These are phyloP conservation scores for Hypoxylon rickii DNA, from an alignment of 495 filamentous ascomycete species.

Conservation along the genomic window DNA sequence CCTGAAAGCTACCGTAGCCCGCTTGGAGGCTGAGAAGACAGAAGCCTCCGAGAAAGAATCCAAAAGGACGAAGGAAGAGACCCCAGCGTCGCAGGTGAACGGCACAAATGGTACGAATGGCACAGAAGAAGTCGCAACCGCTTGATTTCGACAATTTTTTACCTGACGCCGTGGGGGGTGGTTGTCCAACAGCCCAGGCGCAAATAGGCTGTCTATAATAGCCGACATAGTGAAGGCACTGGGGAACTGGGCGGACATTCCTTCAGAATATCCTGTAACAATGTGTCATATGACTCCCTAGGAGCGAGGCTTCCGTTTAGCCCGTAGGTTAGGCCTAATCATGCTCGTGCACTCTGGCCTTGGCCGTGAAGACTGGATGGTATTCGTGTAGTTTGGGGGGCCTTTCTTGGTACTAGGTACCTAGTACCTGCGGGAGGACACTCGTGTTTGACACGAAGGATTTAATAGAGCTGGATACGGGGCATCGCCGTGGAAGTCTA, in stretches of 20 bases:
- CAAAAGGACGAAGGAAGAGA: conserved; percentile 18
- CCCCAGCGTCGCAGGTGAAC: conserved; percentile 14
- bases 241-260: too few species aligned
- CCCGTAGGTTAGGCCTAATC: too few species aligned
- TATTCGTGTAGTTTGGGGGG: too few species aligned
- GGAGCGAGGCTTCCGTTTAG: conserved; percentile 1
- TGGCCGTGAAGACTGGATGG: conserved; percentile 5
- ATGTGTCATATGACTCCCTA: conserved; percentile 18
- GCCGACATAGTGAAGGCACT: conserved; percentile 18
- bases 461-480: too few species aligned
- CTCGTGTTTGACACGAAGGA: too few species aligned
- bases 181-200: conserved; percentile 2
- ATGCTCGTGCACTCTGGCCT: conserved; percentile 1
- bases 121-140: conserved; percentile 11
- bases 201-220: conserved; percentile 15
- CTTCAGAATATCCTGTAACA: conserved; percentile 25
- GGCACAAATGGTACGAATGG: conserved; percentile 19
- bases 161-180: too few species aligned
- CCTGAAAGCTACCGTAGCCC: conserved; percentile 10
- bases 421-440: too few species aligned
- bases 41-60: conserved; percentile 16
- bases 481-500: too few species aligned
- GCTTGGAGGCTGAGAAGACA: conserved; percentile 24
- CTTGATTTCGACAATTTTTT: conserved; percentile 18
- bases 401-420: too few species aligned